These are phyloP conservation scores for Colletotrichum tabaci DNA, from an alignment of 2,329 filamentous ascomycete species.

Conservation along the genomic window DNA sequence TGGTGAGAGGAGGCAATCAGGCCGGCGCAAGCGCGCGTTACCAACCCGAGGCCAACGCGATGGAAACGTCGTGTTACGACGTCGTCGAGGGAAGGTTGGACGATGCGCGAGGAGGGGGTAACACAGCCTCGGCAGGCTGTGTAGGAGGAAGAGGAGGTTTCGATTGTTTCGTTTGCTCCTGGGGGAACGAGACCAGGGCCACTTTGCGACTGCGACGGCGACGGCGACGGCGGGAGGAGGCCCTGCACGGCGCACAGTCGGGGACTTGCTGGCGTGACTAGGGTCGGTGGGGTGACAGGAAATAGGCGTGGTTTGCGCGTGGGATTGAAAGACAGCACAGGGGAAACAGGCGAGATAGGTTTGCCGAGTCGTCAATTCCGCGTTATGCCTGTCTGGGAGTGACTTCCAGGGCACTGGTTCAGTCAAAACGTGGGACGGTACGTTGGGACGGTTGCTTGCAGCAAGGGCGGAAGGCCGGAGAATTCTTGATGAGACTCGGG, in stretches of 20 bases:
- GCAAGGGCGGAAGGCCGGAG: conserved; percentile 12
- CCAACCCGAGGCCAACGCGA: conserved; percentile 30
- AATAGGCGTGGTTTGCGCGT: conserved; percentile 32
- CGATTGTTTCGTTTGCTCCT: conserved; percentile 40
- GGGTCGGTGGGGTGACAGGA: conserved; percentile 21
- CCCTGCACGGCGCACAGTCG: conserved; percentile 40
- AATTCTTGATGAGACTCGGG: background rate
- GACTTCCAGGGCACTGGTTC: conserved; percentile 21
- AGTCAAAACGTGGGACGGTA: conserved; percentile 4
- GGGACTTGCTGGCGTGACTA: conserved; percentile 39
- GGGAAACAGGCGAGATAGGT: conserved; percentile 35
- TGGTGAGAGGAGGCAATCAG: conserved; percentile 26
- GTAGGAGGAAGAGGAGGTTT: conserved; percentile 35
- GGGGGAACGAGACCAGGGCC: conserved; percentile 15
- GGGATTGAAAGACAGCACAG: conserved; percentile 7
- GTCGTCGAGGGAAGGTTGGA: conserved; percentile 35
- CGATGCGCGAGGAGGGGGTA: conserved; percentile 37
- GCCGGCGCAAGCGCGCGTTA: conserved; percentile 41
- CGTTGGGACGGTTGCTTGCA: conserved; percentile 26
- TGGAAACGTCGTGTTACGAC: conserved; percentile 32
- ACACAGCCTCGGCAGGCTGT: conserved; percentile 36
- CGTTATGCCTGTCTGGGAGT: conserved; percentile 35
- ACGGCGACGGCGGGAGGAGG: conserved; percentile 17
- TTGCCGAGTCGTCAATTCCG: conserved; percentile 37
- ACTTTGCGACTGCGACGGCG: conserved; percentile 34